Percentiles rank a stretch among this genome's conserved stretches.
These are phyloP conservation scores for Sporothrix euskadiensis DNA, from an alignment of 2,329 filamentous ascomycete species.

Conservation along the genomic window DNA sequence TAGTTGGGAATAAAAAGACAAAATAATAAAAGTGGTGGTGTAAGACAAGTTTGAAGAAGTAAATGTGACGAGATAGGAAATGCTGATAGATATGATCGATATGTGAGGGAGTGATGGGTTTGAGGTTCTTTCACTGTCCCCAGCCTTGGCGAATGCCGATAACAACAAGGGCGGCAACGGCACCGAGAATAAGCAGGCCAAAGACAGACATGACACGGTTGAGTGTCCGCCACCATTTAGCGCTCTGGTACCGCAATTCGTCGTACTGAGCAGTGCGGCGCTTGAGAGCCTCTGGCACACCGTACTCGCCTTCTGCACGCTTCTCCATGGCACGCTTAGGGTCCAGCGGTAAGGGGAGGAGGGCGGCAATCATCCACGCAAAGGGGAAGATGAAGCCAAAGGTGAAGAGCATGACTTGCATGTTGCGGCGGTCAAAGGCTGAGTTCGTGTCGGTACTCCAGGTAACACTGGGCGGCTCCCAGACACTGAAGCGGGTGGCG, in stretches of 20 bases:
- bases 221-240: slow-evolving; percentile 60
- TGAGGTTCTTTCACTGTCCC: slow-evolving; percentile 35
- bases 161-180: slow-evolving; percentile 53
- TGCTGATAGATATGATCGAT: not conserved
- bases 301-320: slow-evolving; percentile 44
- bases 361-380: slow-evolving; percentile 77
- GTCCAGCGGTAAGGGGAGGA: slow-evolving; percentile 68
- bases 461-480: slow-evolving; percentile 71
- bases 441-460: slow-evolving; percentile 60
- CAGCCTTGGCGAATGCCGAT: slow-evolving; percentile 55
- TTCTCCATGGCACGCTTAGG: slow-evolving; percentile 56
- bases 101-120: not conserved
- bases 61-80: not conserved
- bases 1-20: slow-evolving; percentile 13
- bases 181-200: slow-evolving; percentile 56
- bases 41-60: slow-evolving; percentile 14
- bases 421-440: slow-evolving; percentile 65
- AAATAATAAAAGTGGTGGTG: not conserved
- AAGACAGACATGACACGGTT: slow-evolving; percentile 61
- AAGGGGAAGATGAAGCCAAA: slow-evolving; percentile 77
- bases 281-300: slow-evolving; percentile 42
- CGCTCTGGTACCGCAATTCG: slow-evolving; percentile 53
- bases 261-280: slow-evolving; percentile 43
- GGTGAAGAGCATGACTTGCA: slow-evolving; percentile 73
- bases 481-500: slow-evolving; percentile 60